Conservation (phyloP, 441 rosid species). For the Euphorbia schlechtendalii region DNA sequence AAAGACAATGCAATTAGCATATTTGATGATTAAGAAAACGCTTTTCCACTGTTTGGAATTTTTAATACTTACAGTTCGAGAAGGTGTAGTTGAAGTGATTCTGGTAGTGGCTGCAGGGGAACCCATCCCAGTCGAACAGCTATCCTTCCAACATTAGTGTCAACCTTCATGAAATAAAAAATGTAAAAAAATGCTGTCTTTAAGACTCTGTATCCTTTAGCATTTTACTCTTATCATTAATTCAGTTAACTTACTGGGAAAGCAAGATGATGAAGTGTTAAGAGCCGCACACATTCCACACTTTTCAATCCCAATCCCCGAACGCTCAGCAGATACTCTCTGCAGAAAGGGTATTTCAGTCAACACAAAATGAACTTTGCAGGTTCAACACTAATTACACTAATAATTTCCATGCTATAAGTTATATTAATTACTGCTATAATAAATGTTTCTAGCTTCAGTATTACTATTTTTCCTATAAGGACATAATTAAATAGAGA, state of each 20-base stretch:
- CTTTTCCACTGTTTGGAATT: conserved; percentile 11
- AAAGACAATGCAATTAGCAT: conserved; percentile 26
- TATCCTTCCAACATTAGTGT: conserved; percentile 96
- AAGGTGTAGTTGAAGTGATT: conserved; percentile 89
- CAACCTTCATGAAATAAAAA: conserved; percentile 57
- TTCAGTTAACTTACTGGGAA: conserved; percentile 70
- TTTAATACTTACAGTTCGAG: conserved; percentile 69
- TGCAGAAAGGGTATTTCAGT: conserved; percentile 27
- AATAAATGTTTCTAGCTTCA: neutral
- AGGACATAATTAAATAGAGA: conserved; percentile 12
- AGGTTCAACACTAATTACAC: neutral
- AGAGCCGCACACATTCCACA: conserved; percentile 93
- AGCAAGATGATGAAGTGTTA: conserved; percentile 93
- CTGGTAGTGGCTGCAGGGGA: conserved; percentile 95
- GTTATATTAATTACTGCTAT: neutral
- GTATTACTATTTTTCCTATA: neutral
- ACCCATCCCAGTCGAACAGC: conserved; percentile 99
- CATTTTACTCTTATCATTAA: conserved; percentile 15
- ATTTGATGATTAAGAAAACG: conserved; percentile 9
- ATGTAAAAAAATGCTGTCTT: conserved; percentile 9
- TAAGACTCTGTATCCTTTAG: conserved; percentile 13
- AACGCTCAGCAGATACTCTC: conserved; percentile 84
- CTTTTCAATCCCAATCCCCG: conserved; percentile 94
- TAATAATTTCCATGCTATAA: neutral
- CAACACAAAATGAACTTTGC: neutral